Evolutionary conservation across 2,329 filamentous ascomycete species (phyloP), one percentile per base, ranked within the genome.

Genomic region (Colletotrichum lini): DNA sequence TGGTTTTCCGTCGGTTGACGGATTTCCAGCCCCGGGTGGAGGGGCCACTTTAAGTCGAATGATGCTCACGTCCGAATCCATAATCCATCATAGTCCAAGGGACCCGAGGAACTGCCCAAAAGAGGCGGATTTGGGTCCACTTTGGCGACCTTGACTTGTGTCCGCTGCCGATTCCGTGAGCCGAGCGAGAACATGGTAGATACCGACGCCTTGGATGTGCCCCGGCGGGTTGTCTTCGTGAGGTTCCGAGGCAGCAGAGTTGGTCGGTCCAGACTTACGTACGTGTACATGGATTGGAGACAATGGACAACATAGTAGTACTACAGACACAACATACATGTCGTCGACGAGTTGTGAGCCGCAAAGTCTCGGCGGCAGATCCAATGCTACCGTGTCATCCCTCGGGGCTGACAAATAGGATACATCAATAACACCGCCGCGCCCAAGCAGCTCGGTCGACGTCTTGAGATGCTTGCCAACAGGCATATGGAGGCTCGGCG

Each of bases 71-170:
- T 63, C 18, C 21, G 16, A n/a, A 57, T 44, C n/a, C 40, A 59
- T n/a, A 58, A 30, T 26, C 50, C 50, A 35, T 53, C 8, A 4
- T 26, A 16, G 9, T 2, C 30, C 7, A 30, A 30, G 30, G 6
- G 30, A 30, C 26, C 26, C 26, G 4, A 26, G 26, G 26, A 26
- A 26, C 26, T 26, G 35, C 23, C 49, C 23, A 15, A 50, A 7
- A 42, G 26, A 44, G 13, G 42, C 66, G 66, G 66, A 68, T 68
- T 68, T 64, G 59, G 50, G 35, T 63, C 66, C 66, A 58, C 66
- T 52, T n/a, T 3, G 40, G 40, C 6, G 21, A 23, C 38, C 15
- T 6, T 13, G n/a, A 2, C 12, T 10, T n/a, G 7, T 18, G 30
- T 49, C 16, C 18, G 15, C 23, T 12, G 38, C 38, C 12, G 26